These are phyloP conservation scores for Salix dunnii DNA, from an alignment of 345 rosid species.

Conservation along the genomic window DNA sequence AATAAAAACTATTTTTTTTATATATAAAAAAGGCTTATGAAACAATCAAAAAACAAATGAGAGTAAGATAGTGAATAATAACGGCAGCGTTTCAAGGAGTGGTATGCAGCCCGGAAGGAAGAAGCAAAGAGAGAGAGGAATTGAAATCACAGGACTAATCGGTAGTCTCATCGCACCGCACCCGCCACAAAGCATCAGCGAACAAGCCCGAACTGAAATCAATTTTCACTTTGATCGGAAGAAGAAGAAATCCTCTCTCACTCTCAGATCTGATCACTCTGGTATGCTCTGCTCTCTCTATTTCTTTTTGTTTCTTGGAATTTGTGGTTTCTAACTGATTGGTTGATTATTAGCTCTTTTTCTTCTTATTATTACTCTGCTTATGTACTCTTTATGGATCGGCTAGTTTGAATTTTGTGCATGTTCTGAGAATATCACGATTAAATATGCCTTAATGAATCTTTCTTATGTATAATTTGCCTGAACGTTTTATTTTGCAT, in stretches of 20 bases:
- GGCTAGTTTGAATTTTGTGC: background rate
- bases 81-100: conserved; percentile 19
- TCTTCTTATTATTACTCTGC: background rate
- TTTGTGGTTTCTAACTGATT: background rate
- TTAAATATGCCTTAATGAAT: no score
- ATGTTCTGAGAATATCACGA: background rate
- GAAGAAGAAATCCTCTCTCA: background rate
- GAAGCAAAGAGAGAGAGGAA: conserved; percentile 6
- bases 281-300: conserved; percentile 15
- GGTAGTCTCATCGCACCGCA: conserved; percentile 26
- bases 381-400: background rate
- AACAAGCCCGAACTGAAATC: conserved; percentile 31
- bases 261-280: conserved; percentile 24
- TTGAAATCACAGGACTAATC: conserved; percentile 19
- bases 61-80: background rate
- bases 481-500: background rate
- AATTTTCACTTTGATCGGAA: conserved; percentile 17
- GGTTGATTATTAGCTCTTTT: background rate
- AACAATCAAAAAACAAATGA: no score
- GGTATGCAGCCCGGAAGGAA: conserved; percentile 18
- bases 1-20: no score
- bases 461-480: background rate
- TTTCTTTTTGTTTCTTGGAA: background rate
- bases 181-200: background rate
- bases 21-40: no score